A percentile compares a stretch with the other conserved stretches of the same genome.
These are phyloP conservation scores for Albugo candida DNA, from an alignment of 352 stramenopile species.

Conservation along the genomic window DNA sequence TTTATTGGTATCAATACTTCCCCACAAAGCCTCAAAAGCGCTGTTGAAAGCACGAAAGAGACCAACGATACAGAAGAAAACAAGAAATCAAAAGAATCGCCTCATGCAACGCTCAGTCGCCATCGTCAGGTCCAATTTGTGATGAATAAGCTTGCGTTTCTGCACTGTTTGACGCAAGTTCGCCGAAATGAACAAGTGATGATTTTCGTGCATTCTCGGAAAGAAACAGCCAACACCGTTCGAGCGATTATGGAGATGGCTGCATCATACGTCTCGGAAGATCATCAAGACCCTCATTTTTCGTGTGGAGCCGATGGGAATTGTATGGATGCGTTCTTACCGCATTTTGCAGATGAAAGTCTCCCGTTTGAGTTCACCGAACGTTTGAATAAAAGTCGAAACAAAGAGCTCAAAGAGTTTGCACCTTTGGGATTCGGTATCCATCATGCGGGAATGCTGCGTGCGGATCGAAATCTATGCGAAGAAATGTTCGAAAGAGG, in stretches of 20 bases:
- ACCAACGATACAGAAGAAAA: not conserved
- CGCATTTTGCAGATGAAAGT: slow-evolving; percentile 10
- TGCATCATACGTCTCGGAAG: not conserved
- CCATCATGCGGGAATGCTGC: slow-evolving; percentile 97
- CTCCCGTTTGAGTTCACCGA: slow-evolving; percentile 35
- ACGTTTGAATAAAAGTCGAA: slow-evolving; percentile 83
- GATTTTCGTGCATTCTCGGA: slow-evolving; percentile 99
- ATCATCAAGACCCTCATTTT: slow-evolving; percentile 11
- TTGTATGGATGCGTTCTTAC: slow-evolving; percentile 36
- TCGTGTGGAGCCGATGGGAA: slow-evolving; percentile 15
- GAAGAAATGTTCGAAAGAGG: slow-evolving; percentile 96
- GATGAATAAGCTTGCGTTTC: slow-evolving; percentile 73
- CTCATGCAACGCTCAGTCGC: slow-evolving; percentile 17
- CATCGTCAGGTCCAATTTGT: slow-evolving; percentile 44
- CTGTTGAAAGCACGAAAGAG: slow-evolving; percentile 19
- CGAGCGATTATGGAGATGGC: slow-evolving; percentile 77
- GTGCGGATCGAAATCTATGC: slow-evolving; percentile 85
- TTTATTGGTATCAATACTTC: slow-evolving; percentile 86
- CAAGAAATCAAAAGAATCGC: slow-evolving; percentile 1
- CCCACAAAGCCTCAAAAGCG: slow-evolving; percentile 6
- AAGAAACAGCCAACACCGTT: slow-evolving; percentile 93
- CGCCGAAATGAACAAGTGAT: slow-evolving; percentile 82
- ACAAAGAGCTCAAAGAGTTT: slow-evolving; percentile 89
- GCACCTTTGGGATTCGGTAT: slow-evolving; percentile 90
- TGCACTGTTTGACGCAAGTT: slow-evolving; percentile 47